phyloP scores from a whole-genome alignment of 2,329 filamentous ascomycete genomes.

The Seiridium cupressi region DNA sequence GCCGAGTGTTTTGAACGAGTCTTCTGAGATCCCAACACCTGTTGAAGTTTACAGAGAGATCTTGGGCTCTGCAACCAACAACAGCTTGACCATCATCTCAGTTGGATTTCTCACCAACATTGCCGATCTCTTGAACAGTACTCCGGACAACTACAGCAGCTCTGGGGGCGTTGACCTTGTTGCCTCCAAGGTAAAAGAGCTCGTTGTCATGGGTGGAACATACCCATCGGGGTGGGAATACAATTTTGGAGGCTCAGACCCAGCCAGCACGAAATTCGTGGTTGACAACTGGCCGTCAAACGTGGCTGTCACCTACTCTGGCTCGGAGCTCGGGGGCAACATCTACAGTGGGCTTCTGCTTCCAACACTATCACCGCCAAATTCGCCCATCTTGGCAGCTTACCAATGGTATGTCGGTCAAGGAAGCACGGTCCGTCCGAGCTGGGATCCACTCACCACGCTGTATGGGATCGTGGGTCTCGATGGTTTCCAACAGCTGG shows the following conservation, averaged over 20 bases:
- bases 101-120: conserved; percentile 44
- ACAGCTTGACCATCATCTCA: conserved; percentile 42
- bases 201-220: conserved; percentile 51
- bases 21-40: too few species aligned
- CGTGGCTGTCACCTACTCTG: conserved; percentile 36
- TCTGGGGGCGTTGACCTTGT: conserved; percentile 40
- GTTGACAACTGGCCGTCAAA: conserved; percentile 41
- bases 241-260: conserved; percentile 45
- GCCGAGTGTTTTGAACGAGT: too few species aligned
- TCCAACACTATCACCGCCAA: conserved; percentile 25
- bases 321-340: conserved; percentile 39
- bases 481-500: conserved; percentile 17
- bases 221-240: conserved; percentile 47
- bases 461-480: conserved; percentile 37
- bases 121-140: conserved; percentile 41
- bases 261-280: conserved; percentile 37
- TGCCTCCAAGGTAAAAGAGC: conserved; percentile 41
- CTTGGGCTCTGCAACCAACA: conserved; percentile 35
- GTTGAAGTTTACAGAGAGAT: conserved; percentile 43
- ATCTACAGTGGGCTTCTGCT: conserved; percentile 38
- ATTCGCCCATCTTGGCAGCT: conserved; percentile 34
- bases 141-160: conserved; percentile 34
- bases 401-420: conserved; percentile 39
- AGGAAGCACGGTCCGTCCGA: conserved; percentile 22
- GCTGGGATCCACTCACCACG: conserved; percentile 42